These are phyloP conservation scores for Cryphonectria nitschkei DNA, from an alignment of 2,329 filamentous ascomycete species.

Conservation along the genomic window DNA sequence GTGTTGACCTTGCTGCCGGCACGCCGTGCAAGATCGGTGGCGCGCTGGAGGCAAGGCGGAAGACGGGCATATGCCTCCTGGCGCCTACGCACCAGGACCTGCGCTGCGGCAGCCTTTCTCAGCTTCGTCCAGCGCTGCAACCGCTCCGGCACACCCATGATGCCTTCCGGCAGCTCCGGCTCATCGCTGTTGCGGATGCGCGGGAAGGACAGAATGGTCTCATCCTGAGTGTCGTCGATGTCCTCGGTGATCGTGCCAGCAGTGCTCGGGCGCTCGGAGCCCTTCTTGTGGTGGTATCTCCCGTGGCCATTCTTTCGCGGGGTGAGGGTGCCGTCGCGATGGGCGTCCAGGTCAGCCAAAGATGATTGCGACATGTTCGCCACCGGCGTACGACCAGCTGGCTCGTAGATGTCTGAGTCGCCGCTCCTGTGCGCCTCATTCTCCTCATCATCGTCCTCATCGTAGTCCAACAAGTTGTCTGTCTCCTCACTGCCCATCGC, in stretches of 20 bases:
- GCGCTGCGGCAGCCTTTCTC: conserved; percentile 30
- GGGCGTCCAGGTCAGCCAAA: conserved; percentile 33
- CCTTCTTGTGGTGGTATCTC: conserved; percentile 35
- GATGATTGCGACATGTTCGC: conserved; percentile 54
- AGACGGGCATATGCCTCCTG: conserved; percentile 42
- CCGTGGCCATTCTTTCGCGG: conserved; percentile 40
- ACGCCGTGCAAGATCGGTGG: conserved; percentile 37
- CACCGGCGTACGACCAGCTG: conserved; percentile 60
- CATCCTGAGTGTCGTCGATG: conserved; percentile 35
- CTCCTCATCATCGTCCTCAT: conserved; percentile 49
- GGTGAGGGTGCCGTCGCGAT: conserved; percentile 18
- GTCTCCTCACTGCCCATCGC: conserved; percentile 48
- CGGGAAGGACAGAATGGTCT: conserved; percentile 67
- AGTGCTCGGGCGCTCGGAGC: conserved; percentile 25
- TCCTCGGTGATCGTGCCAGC: conserved; percentile 28
- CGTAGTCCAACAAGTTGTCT: conserved; percentile 48
- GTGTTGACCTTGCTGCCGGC: conserved; percentile 53
- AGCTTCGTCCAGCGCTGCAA: conserved; percentile 40
- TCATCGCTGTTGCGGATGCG: conserved; percentile 52
- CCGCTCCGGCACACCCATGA: conserved; percentile 47
- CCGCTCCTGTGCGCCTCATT: conserved; percentile 40
- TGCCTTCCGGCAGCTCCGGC: conserved; percentile 44
- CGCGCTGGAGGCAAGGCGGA: conserved; percentile 46
- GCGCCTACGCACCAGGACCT: conserved; percentile 28
- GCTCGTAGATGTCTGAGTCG: conserved; percentile 53